Base-by-base conservation (phyloP, 495 filamentous ascomycete species). In the Gamarada debralockiae region DNA sequence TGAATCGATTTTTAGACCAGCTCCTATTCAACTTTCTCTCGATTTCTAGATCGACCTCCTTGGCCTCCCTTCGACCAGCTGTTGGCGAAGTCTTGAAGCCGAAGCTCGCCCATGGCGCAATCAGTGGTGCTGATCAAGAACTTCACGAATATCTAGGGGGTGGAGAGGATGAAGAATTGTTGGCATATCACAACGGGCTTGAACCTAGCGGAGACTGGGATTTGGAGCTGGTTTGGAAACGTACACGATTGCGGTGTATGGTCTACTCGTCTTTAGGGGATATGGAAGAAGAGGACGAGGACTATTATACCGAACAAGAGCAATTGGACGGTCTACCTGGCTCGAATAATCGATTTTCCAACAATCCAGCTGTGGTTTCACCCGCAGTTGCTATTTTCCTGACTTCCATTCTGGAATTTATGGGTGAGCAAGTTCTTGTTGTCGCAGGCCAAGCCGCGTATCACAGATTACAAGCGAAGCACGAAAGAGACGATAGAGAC, bases 201-300 rank as follows among this genome's bases (percentile, higher is more conserved):
- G 73, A 76, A 20, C 72, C 74, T 0, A 68, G 66, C 44, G 73
- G 73, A 1, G 82, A 85, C 50, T 96, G 92, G 80, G 90, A 97
- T 64, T 71, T 96, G 13, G 84, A 96, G 62, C 72, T 85, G 41
- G 83, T 90, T 13, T 99, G 92, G 91, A 96, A 90, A 67, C 78
- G 92, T 46, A 92, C 90, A 1, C 84, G 95, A 44, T 70, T 99
- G 50, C 82, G 93, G 48, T 93, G 92, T 63, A 97, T 99, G 95
- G 92, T 97, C 15, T 97, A 97, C 65, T 97, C 90, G 6, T 90
- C 91, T 10, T 72, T 99, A 13, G 95, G 95, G 21, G 93, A 99
- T 61, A 82, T 99, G 79, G 95, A 99, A 67, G 92, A 96, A 70
- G 90, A 97, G 59, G 95, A 97, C 47, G 93, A 98, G 65, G 90